These are phyloP conservation scores for Carallia brachiata DNA, from an alignment of 345 rosid genomes.

Conservation along the genomic window DNA sequence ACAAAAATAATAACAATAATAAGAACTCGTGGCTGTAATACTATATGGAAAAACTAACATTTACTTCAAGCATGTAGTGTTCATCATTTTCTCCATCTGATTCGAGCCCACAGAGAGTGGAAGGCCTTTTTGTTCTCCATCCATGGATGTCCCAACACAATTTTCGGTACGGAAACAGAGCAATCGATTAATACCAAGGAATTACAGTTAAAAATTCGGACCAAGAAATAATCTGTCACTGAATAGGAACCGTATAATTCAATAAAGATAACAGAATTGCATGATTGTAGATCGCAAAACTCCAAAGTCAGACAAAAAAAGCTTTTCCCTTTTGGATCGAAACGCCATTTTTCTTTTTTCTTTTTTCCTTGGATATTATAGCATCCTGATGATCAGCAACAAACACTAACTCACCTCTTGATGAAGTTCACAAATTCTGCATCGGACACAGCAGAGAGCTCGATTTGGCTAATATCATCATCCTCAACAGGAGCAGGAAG, in stretches of 20 bases:
- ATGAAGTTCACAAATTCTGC: conserved; percentile 46
- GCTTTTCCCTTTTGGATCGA: conserved; percentile 41
- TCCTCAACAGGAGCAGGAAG: conserved; percentile 84
- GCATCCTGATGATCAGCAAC: background rate
- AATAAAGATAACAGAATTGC: conserved; percentile 24
- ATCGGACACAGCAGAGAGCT: conserved; percentile 71
- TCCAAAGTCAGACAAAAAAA: conserved; percentile 35
- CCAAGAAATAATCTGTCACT: conserved; percentile 28
- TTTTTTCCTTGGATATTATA: no score
- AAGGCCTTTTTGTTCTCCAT: background rate
- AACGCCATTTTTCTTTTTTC: background rate
- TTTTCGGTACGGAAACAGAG: conserved; percentile 33
- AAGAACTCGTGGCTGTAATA: background rate
- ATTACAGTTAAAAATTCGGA: conserved; percentile 43
- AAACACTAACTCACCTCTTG: conserved; percentile 28
- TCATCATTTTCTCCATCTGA: no score
- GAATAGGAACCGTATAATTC: conserved; percentile 17
- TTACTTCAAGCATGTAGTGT: background rate
- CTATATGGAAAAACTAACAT: background rate
- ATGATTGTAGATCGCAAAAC: conserved; percentile 41
- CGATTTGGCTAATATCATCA: conserved; percentile 55
- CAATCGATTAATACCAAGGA: conserved; percentile 18
- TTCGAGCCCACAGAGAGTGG: no score
- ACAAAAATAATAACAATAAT: no score
- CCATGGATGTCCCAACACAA: conserved; percentile 21